Evolutionary conservation across 768 basidiomycete genomes (phyloP).

Genomic region (Suillus variegatus): DNA sequence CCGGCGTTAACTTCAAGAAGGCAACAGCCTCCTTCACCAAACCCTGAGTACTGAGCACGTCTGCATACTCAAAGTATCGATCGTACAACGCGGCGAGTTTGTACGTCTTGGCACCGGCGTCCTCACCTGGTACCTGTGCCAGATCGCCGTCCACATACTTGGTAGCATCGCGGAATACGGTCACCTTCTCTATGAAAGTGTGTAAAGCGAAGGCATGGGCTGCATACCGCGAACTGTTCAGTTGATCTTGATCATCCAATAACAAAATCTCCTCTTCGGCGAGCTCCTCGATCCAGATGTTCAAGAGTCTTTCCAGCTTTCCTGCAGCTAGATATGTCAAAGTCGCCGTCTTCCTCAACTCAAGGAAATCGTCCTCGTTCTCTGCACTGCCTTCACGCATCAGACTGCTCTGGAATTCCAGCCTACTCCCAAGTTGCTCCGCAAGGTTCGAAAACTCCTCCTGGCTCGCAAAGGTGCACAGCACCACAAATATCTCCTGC

Average conservation of each 20-base stretch:
- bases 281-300: conserved; percentile 92
- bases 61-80: conserved; percentile 94
- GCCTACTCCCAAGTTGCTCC: conserved; percentile 87
- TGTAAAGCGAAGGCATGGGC: conserved; percentile 86
- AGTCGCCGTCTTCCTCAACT: conserved; percentile 84
- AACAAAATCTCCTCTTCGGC: conserved; percentile 75
- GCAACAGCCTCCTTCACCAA: conserved; percentile 77
- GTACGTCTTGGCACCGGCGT: conserved; percentile 58
- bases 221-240: conserved; percentile 62
- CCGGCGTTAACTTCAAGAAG: conserved; percentile 79
- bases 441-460: conserved; percentile 87
- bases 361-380: conserved; percentile 34
- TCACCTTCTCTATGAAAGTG: conserved; percentile 94
- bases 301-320: conserved; percentile 81
- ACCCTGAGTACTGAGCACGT: conserved; percentile 89
- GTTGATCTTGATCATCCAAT: conserved; percentile 39
- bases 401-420: conserved; percentile 82
- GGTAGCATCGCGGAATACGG: conserved; percentile 89
- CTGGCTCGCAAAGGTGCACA: conserved; percentile 88
- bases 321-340: conserved; percentile 93
- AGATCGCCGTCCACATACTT: conserved; percentile 79
- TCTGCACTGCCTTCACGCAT: conserved; percentile 44
- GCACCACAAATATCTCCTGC: conserved; percentile 94
- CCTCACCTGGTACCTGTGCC: conserved; percentile 33
- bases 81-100: conserved; percentile 88